Evolutionary conservation across 1,284 basidiomycete species (phyloP).

Genomic region (Pyrrhoderma lamaoense): DNA sequence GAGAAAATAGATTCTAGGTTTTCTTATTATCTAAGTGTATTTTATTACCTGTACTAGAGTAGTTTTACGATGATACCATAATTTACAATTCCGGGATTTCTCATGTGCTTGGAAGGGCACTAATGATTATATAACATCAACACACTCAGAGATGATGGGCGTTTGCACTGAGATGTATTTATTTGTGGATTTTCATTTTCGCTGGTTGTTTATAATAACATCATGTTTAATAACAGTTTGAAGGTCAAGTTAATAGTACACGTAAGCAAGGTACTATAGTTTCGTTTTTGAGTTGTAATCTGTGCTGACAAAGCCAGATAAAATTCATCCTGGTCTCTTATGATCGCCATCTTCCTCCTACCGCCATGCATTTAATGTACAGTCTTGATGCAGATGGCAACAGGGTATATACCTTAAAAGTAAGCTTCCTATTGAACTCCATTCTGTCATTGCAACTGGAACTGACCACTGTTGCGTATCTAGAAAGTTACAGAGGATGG

Average conservation of each 20-base stretch:
- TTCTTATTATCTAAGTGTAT: not conserved
- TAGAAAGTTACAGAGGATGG: constrained; percentile 81
- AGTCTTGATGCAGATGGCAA: constrained; percentile 74
- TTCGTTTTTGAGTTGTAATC: not conserved
- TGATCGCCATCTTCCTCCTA: not conserved
- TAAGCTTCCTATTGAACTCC: constrained; percentile 30
- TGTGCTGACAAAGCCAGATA: not conserved
- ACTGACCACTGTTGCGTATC: not conserved
- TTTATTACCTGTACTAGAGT: not conserved
- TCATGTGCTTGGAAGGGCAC: no score
- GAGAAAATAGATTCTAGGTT: constrained; percentile 1
- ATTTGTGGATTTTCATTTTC: no score
- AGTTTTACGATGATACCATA: no score
- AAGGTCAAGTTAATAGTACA: not conserved
- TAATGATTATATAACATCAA: no score
- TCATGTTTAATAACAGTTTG: not conserved
- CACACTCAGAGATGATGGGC: no score
- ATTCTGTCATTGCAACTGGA: not conserved
- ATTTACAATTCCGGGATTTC: no score
- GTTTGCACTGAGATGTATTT: no score
- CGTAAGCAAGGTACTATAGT: not conserved
- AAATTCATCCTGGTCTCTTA: not conserved
- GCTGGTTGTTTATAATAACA: no score
- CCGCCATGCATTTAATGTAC: constrained; percentile 88
- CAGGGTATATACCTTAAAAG: constrained; percentile 86